A percentile compares a stretch with the other conserved stretches of the same genome.
These are phyloP conservation scores for Phytopythium cucurbitacearum DNA, from an alignment of 352 stramenopile species.

Conservation along the genomic window DNA sequence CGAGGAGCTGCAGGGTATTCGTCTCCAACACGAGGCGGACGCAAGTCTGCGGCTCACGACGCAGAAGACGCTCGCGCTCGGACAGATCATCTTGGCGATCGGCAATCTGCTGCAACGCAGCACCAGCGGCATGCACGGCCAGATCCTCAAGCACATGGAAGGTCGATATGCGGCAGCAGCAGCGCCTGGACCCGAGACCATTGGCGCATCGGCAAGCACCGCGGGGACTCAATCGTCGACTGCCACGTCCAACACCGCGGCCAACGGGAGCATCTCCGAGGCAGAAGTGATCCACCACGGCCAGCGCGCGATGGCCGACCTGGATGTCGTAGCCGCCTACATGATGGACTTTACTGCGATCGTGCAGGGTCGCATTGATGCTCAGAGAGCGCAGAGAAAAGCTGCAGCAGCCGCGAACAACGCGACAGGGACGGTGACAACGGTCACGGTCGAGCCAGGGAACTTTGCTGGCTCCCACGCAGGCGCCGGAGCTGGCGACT, in stretches of 20 bases:
- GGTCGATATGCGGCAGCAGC: slow-evolving; percentile 20
- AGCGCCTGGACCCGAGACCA: slow-evolving; percentile 5
- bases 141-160: slow-evolving; percentile 88
- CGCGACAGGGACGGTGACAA: slow-evolving; percentile 1
- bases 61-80: slow-evolving; percentile 88
- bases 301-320: slow-evolving; percentile 78
- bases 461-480: not conserved
- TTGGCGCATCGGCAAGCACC: slow-evolving; percentile 1
- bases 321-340: slow-evolving; percentile 92
- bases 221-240: slow-evolving; percentile 5
- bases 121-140: slow-evolving; percentile 80
- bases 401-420: slow-evolving; percentile 19
- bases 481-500: slow-evolving; percentile 1
- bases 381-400: slow-evolving; percentile 71
- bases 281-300: slow-evolving; percentile 84
- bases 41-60: slow-evolving; percentile 84
- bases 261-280: slow-evolving; percentile 56
- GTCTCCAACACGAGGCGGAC: slow-evolving; percentile 87
- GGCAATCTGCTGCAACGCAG: slow-evolving; percentile 79
- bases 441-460: too few species aligned
- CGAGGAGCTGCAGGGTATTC: slow-evolving; percentile 61
- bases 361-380: slow-evolving; percentile 66
- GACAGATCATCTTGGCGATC: slow-evolving; percentile 89
- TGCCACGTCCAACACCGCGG: slow-evolving; percentile 13
- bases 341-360: slow-evolving; percentile 91